phyloP scores from a whole-genome alignment of 768 basidiomycete genomes.

The Paxillus involutus region DNA sequence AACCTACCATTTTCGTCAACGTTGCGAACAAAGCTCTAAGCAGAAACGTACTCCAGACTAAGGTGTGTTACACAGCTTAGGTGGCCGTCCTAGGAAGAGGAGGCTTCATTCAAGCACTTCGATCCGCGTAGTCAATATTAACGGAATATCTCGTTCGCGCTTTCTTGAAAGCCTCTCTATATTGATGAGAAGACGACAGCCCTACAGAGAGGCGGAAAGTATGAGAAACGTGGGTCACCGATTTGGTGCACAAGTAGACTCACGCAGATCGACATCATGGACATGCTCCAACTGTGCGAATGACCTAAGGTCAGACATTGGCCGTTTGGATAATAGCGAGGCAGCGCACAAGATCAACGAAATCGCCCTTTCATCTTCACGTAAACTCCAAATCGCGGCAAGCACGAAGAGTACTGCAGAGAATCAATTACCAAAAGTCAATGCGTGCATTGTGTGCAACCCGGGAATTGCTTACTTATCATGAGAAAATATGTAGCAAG shows the following conservation, averaged over 20 bases:
- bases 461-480: constrained; percentile 26
- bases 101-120: neutral
- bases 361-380: neutral
- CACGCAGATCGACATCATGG: constrained; percentile 1
- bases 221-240: neutral
- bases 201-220: neutral
- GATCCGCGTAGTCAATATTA: neutral
- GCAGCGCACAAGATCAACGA: constrained; percentile 3
- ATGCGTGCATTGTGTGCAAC: neutral
- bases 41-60: no score
- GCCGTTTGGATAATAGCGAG: neutral
- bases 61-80: no score
- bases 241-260: neutral
- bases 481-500: constrained; percentile 44
- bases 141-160: neutral
- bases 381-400: neutral
- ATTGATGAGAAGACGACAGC: constrained; percentile 10
- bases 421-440: neutral
- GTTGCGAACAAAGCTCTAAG: no score
- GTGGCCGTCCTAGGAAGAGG: neutral
- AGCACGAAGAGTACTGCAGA: neutral
- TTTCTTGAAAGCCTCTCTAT: constrained; percentile 4
- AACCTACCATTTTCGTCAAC: no score
- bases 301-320: neutral
- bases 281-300: neutral